phyloP scores from a whole-genome alignment of 2,329 filamentous ascomycete genomes.

The Microsporum canis region DNA sequence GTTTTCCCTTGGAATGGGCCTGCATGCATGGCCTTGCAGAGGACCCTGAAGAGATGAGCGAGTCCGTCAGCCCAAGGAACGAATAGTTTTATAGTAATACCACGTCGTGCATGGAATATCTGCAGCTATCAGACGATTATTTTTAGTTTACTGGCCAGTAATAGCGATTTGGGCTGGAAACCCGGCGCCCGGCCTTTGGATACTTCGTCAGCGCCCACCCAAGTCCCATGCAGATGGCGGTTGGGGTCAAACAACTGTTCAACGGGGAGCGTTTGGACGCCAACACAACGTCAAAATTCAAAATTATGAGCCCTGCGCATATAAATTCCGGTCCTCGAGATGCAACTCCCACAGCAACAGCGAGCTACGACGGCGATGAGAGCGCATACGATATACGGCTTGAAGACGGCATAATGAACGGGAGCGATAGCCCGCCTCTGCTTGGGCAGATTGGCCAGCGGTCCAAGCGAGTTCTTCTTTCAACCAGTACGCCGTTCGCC shows the following conservation, averaged over 20 bases:
- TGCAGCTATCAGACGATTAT: neutral
- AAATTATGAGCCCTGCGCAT: slow-evolving; percentile 3
- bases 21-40: neutral
- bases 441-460: neutral
- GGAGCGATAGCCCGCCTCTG: neutral
- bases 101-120: neutral
- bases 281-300: neutral
- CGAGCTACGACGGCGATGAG: neutral
- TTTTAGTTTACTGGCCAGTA: neutral
- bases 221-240: neutral
- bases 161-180: neutral
- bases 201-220: neutral
- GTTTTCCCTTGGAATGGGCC: neutral
- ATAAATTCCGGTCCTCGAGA: neutral
- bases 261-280: neutral
- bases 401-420: neutral
- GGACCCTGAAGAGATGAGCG: neutral
- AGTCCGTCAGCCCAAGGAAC: neutral
- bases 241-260: neutral
- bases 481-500: slow-evolving; percentile 32
- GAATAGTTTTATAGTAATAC: neutral
- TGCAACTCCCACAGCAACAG: neutral
- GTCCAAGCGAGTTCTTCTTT: slow-evolving; percentile 26
- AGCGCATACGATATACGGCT: neutral
- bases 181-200: neutral